phyloP scores from a whole-genome alignment of 2,329 filamentous ascomycete genomes.

The Penicillium fuscoglaucum region DNA sequence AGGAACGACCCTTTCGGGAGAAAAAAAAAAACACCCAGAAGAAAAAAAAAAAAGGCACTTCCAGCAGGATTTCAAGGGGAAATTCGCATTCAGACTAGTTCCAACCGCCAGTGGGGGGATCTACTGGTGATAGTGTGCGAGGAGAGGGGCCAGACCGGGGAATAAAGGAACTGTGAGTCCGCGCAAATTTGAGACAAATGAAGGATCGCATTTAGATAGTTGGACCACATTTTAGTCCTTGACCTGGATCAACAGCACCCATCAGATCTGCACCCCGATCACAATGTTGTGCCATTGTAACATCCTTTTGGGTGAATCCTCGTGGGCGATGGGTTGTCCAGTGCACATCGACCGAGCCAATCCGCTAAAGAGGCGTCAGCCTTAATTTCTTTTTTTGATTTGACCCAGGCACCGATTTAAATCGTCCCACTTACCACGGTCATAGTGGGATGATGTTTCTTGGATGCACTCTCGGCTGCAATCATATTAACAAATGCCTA shows the following conservation, averaged over 20 bases:
- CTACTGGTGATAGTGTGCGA: conserved; percentile 13
- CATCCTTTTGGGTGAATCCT: conserved; percentile 41
- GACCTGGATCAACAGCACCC: conserved; percentile 33
- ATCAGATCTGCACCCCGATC: conserved; percentile 39
- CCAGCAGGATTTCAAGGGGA: conserved; percentile 19
- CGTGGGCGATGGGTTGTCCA: conserved; percentile 45
- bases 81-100: conserved; percentile 12
- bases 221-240: conserved; percentile 33
- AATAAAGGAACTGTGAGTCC: neutral
- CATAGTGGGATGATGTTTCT: conserved; percentile 44
- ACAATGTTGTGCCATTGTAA: conserved; percentile 39
- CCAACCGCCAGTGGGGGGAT: conserved; percentile 16
- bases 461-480: conserved; percentile 38
- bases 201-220: neutral
- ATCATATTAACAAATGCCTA: conserved; percentile 42
- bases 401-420: neutral
- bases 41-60: conserved; percentile 2
- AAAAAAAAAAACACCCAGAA: conserved; percentile 4
- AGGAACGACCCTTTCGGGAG: conserved; percentile 4
- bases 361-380: conserved; percentile 27
- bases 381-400: conserved; percentile 6
- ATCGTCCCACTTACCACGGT: conserved; percentile 35
- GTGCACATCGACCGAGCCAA: conserved; percentile 41
- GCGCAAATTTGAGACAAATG: neutral
- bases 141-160: neutral